Base-by-base conservation (phyloP, 2,329 filamentous ascomycete species). In the Amesomyces nigricolor region DNA sequence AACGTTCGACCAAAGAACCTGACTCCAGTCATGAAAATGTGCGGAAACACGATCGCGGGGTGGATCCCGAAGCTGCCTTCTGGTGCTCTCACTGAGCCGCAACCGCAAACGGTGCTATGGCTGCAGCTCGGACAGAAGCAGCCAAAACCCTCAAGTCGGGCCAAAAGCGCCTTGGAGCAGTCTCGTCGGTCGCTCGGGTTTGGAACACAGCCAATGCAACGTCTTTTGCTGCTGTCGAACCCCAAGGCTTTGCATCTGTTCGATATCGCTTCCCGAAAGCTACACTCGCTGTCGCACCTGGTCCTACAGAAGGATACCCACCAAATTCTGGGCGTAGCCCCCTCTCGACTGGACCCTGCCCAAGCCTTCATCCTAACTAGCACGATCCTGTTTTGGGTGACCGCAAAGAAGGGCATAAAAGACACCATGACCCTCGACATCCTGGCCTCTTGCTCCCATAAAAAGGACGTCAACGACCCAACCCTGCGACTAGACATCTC, bases 311-410 rank as follows among this genome's bases (percentile, higher is more conserved):
- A 69, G 10, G 67, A 62, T 2, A 59, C 64, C 22, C 73, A 75
- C 49, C 63, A 60, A 14, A 78, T 89, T 47, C 65, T 89, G 55
- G 79, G 87, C 63, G 64, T 84, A 1, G 74, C 75, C 59, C 62
- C 68, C 8, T 79, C 79, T 55, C 75, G 76, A 1, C 63, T 67
- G 2, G 70, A 77, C 51, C 69, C 72, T 5, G 71, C 73, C 26
- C 75, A 80, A n/a, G 63, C 83, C 1, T 80, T 84, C 54, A 70
- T 88, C 9, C 69, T 88, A 44, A 88, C 83, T 1, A 76, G 75
- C 11, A 72, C 72, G 0, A 71, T 71, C 29, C 53, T 87, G 0
- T 70, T 77, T 35, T 74, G 79, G 70, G 13, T 66, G 62, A 48
- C 56, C 54, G 47, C 52, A 3, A 57, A 38, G 14, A 43, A 61